These are phyloP conservation scores for Fagopyrum homotropicum DNA, from an alignment of 148 eudicot genomes.

Conservation along the genomic window DNA sequence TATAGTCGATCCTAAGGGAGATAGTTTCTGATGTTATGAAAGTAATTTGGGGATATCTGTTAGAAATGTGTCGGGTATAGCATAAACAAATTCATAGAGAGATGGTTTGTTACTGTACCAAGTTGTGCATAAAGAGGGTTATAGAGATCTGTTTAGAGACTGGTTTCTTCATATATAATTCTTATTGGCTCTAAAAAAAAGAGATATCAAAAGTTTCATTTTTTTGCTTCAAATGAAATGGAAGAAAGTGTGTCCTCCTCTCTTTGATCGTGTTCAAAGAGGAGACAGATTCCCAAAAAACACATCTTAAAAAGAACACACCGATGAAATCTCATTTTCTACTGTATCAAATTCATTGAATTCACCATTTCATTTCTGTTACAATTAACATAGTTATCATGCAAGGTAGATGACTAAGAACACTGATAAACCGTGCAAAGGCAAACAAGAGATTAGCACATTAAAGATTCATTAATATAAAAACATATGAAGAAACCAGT, in stretches of 20 bases:
- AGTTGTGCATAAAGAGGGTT: not conserved
- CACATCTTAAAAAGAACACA: too few species aligned
- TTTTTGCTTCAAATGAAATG: not conserved
- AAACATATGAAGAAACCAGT: not conserved
- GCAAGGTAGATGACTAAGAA: not conserved
- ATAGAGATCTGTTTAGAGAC: not conserved
- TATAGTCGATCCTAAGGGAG: not conserved
- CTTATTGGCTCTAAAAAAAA: not conserved
- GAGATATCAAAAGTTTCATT: not conserved
- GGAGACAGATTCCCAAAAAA: not conserved
- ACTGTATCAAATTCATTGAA: not conserved
- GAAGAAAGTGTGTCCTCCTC: not conserved
- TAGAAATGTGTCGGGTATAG: not conserved
- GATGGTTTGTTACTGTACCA: not conserved
- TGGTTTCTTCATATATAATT: not conserved
- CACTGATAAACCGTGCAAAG: not conserved
- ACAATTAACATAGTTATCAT: not conserved
- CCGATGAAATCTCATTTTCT: not conserved
- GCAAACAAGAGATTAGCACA: not conserved
- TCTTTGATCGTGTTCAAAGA: not conserved
- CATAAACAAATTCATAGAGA: slow-evolving; percentile 2
- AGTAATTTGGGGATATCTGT: not conserved
- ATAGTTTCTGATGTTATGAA: not conserved
- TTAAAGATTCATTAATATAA: not conserved
- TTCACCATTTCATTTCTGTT: not conserved